A percentile compares a stretch with the other conserved stretches of the same genome.
Conservation (phyloP, 2,329 filamentous ascomycete species). For the Penicillium expansum region DNA sequence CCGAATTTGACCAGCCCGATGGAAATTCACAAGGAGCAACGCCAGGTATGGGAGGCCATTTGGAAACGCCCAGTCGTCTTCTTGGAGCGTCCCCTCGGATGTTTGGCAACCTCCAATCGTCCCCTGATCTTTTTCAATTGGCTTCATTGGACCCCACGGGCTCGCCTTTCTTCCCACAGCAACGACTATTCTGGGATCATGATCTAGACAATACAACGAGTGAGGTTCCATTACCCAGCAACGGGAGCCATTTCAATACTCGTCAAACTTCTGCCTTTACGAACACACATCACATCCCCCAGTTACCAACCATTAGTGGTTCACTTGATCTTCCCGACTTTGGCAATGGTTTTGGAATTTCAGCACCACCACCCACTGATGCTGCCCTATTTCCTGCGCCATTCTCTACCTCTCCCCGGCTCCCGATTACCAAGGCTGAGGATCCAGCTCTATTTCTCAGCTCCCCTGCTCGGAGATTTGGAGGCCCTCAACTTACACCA, state of each 20-base stretch:
- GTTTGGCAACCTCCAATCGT: conserved; percentile 56
- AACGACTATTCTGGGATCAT: conserved; percentile 51
- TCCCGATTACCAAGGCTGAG: conserved; percentile 39
- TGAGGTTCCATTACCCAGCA: conserved; percentile 17
- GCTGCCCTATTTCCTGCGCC: conserved; percentile 42
- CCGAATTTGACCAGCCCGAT: conserved; percentile 29
- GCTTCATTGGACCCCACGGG: conserved; percentile 52
- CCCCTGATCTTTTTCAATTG: conserved; percentile 57
- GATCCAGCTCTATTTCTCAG: conserved; percentile 49
- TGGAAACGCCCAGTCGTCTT: conserved; percentile 46
- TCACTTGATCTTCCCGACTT: conserved; percentile 37
- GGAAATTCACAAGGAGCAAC: conserved; percentile 24
- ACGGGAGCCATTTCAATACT: conserved; percentile 18
- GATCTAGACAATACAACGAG: conserved; percentile 28
- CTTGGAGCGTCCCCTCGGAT: conserved; percentile 48
- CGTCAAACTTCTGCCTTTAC: conserved; percentile 27
- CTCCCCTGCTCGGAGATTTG: conserved; percentile 49
- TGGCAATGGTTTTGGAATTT: conserved; percentile 28
- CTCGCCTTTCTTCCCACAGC: conserved; percentile 57
- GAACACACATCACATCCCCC: conserved; percentile 29
- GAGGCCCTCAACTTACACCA: conserved; percentile 36
- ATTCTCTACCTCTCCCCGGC: conserved; percentile 47
- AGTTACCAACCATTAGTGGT: conserved; percentile 37
- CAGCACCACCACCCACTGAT: conserved; percentile 32
- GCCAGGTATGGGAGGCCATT: conserved; percentile 31